Evolutionary conservation across 1,284 basidiomycete genomes (phyloP).

Genomic region (Microbotryomycetes sp.): DNA sequence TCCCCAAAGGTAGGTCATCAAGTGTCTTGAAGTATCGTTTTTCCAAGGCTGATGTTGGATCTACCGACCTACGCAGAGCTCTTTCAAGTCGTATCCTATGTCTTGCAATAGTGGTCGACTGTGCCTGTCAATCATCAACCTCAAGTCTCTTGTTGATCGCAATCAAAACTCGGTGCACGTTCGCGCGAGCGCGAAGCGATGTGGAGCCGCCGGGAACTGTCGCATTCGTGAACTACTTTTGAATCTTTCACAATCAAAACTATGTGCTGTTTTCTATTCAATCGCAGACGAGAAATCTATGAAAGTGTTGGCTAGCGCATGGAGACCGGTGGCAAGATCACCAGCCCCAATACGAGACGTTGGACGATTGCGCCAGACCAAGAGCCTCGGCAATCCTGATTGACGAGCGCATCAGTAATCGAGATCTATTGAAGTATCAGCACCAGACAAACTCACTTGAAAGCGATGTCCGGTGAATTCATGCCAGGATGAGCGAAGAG

Average conservation of each 20-base stretch:
- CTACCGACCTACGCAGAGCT: slow-evolving; percentile 18
- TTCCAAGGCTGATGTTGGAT: too few species aligned
- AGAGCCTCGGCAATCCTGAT: slow-evolving; percentile 43
- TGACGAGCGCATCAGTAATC: slow-evolving; percentile 40
- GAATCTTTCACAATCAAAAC: too few species aligned
- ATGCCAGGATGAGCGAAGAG: slow-evolving; percentile 38
- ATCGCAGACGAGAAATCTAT: too few species aligned
- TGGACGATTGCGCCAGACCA: slow-evolving; percentile 32
- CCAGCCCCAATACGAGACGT: neutral
- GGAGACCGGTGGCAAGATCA: too few species aligned
- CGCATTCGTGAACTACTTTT: too few species aligned
- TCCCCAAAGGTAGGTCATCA: slow-evolving; percentile 56
- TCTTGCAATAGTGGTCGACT: slow-evolving; percentile 20
- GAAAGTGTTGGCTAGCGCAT: too few species aligned
- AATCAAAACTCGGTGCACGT: too few species aligned
- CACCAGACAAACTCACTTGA: neutral
- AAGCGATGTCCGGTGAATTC: slow-evolving; percentile 21
- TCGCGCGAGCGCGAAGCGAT: too few species aligned
- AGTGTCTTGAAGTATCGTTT: neutral
- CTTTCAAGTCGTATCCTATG: slow-evolving; percentile 35
- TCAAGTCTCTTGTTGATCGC: too few species aligned
- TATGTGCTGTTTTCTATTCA: too few species aligned
- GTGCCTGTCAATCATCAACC: too few species aligned
- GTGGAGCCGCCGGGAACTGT: too few species aligned
- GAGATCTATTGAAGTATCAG: neutral